Percentiles rank a stretch among this genome's conserved stretches.
Conservation (phyloP, 2,329 filamentous ascomycete genomes). For the Monilinia fructicola region DNA sequence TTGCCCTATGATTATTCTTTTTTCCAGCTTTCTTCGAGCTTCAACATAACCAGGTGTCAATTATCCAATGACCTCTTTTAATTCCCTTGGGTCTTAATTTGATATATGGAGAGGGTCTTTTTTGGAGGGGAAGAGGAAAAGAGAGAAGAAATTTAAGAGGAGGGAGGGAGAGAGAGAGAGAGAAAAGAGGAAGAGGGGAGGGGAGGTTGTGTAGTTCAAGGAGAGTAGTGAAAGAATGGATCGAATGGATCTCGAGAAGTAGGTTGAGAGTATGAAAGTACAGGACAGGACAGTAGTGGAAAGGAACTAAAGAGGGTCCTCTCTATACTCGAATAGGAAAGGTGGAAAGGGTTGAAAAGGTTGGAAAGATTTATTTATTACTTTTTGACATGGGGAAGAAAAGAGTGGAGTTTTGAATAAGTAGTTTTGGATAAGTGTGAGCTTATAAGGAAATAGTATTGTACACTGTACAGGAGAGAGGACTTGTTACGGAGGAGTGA, state of each 20-base stretch:
- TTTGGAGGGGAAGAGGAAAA: constrained; percentile 11
- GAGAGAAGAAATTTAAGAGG: constrained; percentile 17
- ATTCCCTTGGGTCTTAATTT: constrained; percentile 7
- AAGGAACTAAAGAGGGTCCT: background rate
- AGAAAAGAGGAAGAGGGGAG: background rate
- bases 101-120: constrained; percentile 11
- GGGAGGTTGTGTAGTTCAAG: constrained; percentile 20
- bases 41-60: constrained; percentile 27
- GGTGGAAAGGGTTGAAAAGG: background rate
- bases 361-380: background rate
- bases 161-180: background rate
- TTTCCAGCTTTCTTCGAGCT: constrained; percentile 21
- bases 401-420: background rate
- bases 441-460: background rate
- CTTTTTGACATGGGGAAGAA: constrained; percentile 13
- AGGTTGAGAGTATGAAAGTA: constrained; percentile 15
- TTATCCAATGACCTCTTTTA: constrained; percentile 18
- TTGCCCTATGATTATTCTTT: background rate
- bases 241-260: constrained; percentile 19
- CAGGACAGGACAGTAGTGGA: background rate
- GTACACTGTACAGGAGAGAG: too few relatives aligned
- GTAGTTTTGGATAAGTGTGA: background rate
- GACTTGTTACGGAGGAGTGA: too few relatives aligned
- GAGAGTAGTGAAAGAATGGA: constrained; percentile 17
- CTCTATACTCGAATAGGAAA: background rate